Evolutionary conservation across 1,139 yeast species (phyloP).

Genomic region (Suhomyces wounanorum): DNA sequence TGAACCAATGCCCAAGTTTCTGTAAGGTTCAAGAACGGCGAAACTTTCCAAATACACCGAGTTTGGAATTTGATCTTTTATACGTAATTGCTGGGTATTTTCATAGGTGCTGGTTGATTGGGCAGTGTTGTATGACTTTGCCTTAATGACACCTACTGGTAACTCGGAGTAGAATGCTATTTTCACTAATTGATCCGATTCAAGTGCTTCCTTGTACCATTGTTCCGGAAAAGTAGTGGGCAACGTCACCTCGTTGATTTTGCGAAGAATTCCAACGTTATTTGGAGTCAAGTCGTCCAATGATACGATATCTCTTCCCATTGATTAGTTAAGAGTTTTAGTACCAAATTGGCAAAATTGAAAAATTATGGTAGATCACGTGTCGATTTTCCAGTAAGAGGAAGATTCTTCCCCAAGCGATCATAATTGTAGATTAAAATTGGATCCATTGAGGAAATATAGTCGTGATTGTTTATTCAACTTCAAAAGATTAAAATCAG

Average conservation of each 20-base stretch:
- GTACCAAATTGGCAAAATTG: neutral
- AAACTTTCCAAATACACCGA: constrained; percentile 66
- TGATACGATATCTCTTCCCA: constrained; percentile 44
- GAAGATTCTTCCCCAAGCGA: too few species aligned
- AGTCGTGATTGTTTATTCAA: too few species aligned
- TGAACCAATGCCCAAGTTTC: constrained; percentile 63
- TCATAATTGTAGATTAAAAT: too few species aligned
- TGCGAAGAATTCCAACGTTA: constrained; percentile 54
- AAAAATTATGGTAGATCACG: constrained; percentile 3
- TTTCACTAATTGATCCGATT: constrained; percentile 36
- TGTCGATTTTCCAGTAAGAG: too few species aligned
- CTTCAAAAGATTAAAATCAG: too few species aligned
- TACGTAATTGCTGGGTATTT: constrained; percentile 24
- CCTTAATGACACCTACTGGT: constrained; percentile 73
- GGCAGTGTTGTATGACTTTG: constrained; percentile 42
- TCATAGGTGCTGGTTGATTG: constrained; percentile 29
- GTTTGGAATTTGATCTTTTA: constrained; percentile 40
- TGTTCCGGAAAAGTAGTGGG: constrained; percentile 46
- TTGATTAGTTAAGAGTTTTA: neutral
- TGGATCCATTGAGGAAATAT: too few species aligned
- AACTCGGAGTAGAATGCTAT: constrained; percentile 61
- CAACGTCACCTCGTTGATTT: constrained; percentile 46
- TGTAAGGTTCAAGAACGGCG: constrained; percentile 64
- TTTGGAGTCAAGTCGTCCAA: constrained; percentile 58
- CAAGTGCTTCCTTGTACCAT: constrained; percentile 47